Conservation (phyloP, 2,329 filamentous ascomycete genomes). For the Neonectria neomacrospora region DNA sequence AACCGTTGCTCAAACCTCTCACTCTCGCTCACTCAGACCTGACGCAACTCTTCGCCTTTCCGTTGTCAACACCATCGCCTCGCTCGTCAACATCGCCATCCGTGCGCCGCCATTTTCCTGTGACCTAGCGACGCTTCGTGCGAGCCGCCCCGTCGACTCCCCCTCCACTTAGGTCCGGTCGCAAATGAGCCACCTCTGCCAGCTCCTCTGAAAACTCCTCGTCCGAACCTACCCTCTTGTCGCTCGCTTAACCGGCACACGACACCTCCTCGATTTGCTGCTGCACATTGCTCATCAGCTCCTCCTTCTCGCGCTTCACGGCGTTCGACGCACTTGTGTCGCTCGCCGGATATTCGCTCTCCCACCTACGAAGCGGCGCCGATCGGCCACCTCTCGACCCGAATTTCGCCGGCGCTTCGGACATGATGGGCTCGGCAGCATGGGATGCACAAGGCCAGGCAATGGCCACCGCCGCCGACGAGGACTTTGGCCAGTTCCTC, state of each 20-base stretch:
- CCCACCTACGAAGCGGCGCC: conserved; percentile 19
- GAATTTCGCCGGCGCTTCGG: conserved; percentile 32
- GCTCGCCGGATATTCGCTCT: conserved; percentile 31
- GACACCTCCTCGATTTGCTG: conserved; percentile 21
- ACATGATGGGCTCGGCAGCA: conserved; percentile 63
- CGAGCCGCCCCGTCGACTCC: conserved; percentile 24
- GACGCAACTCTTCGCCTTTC: conserved; percentile 13
- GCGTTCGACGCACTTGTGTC: conserved; percentile 23
- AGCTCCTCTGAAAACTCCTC: conserved; percentile 24
- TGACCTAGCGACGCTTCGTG: conserved; percentile 11
- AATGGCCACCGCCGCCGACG: conserved; percentile 62
- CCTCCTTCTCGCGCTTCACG: conserved; percentile 12
- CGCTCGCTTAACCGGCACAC: conserved; percentile 17
- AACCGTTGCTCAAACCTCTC: conserved; percentile 18
- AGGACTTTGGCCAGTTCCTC: conserved; percentile 73
- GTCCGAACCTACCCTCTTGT: conserved; percentile 15
- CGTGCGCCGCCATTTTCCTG: neutral
- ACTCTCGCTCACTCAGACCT: conserved; percentile 13
- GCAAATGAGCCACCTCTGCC: conserved; percentile 28
- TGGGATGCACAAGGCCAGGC: conserved; percentile 69
- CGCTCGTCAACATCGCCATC: conserved; percentile 13
- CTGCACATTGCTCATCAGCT: conserved; percentile 5
- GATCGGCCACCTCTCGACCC: conserved; percentile 19
- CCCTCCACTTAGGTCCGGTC: conserved; percentile 27
- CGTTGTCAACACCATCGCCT: conserved; percentile 10